These are phyloP conservation scores for Ceratocystis colombiana DNA, from an alignment of 2,329 filamentous ascomycete species.

Conservation along the genomic window DNA sequence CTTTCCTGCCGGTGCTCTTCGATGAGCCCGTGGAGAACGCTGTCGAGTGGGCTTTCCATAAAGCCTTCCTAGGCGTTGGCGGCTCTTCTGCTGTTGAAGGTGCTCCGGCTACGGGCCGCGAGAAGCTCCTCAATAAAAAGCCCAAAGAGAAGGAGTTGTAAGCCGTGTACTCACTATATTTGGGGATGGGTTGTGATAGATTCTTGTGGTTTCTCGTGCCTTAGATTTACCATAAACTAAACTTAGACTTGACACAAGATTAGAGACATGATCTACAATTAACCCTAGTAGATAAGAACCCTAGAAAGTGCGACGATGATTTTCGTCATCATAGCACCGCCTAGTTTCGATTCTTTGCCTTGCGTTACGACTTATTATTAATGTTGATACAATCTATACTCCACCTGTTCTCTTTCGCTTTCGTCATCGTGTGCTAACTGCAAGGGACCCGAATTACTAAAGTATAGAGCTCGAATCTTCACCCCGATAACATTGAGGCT, in stretches of 20 bases:
- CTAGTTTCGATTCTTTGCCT: too few species aligned
- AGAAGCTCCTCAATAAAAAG: slow-evolving; percentile 35
- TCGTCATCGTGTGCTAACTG: background rate
- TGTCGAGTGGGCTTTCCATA: slow-evolving; percentile 83
- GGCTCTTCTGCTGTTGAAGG: slow-evolving; percentile 49
- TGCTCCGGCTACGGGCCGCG: slow-evolving; percentile 44
- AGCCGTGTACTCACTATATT: background rate
- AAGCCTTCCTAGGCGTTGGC: slow-evolving; percentile 63
- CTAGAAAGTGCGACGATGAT: background rate
- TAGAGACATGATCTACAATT: background rate
- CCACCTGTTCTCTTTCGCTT: background rate
- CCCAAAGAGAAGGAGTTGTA: slow-evolving; percentile 41
- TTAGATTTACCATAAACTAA: background rate
- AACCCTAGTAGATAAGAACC: background rate
- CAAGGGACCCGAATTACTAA: too few species aligned
- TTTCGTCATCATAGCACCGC: too few species aligned
- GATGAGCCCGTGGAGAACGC: slow-evolving; percentile 88
- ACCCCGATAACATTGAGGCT: too few species aligned
- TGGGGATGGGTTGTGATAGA: background rate
- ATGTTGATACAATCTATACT: too few species aligned
- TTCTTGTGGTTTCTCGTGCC: background rate
- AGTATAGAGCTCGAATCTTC: too few species aligned
- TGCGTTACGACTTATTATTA: too few species aligned
- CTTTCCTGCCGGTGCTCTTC: slow-evolving; percentile 73
- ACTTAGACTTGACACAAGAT: slow-evolving; percentile 4